Evolutionary conservation across 1,139 yeast genomes (phyloP).

Genomic region (Groenewaldozyma sp.): DNA sequence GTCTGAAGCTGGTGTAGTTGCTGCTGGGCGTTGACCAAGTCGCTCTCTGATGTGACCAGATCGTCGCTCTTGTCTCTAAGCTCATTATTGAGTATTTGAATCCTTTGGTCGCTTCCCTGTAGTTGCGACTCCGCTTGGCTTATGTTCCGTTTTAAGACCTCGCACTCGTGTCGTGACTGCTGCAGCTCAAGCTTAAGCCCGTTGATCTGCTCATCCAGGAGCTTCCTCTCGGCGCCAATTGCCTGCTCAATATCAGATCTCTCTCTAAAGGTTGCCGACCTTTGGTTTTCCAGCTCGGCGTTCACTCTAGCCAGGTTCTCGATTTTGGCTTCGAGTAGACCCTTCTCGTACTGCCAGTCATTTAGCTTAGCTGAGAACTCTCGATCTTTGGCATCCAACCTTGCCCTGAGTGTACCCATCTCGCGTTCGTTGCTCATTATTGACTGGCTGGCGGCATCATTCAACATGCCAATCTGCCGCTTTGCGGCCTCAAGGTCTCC

Average conservation of each 20-base stretch:
- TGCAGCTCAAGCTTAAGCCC: slow-evolving; percentile 17
- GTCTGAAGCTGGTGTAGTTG: slow-evolving; percentile 12
- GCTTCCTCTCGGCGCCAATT: slow-evolving; percentile 14
- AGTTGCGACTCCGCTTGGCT: slow-evolving; percentile 14
- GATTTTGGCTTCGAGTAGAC: slow-evolving; percentile 13
- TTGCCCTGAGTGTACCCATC: slow-evolving; percentile 11
- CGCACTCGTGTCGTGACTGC: slow-evolving; percentile 14
- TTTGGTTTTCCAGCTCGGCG: slow-evolving; percentile 17
- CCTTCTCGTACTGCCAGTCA: slow-evolving; percentile 14
- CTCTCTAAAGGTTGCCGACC: slow-evolving; percentile 12
- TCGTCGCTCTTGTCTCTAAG: slow-evolving; percentile 19
- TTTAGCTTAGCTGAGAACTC: slow-evolving; percentile 10
- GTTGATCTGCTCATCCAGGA: slow-evolving; percentile 12
- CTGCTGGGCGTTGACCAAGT: slow-evolving; percentile 10
- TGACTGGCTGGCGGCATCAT: slow-evolving; percentile 13
- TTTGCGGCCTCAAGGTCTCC: slow-evolving; percentile 13
- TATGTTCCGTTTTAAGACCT: slow-evolving; percentile 9
- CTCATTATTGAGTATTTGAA: slow-evolving; percentile 9
- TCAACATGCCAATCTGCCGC: slow-evolving; percentile 7
- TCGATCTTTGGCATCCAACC: slow-evolving; percentile 10
- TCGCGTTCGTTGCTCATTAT: slow-evolving; percentile 12
- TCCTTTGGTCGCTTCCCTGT: neutral
- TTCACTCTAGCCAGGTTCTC: slow-evolving; percentile 14
- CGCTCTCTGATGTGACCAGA: slow-evolving; percentile 11
- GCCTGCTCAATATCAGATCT: slow-evolving; percentile 13